Conservation (phyloP, 2,329 filamentous ascomycete genomes). For the Microdochium bolleyi region DNA sequence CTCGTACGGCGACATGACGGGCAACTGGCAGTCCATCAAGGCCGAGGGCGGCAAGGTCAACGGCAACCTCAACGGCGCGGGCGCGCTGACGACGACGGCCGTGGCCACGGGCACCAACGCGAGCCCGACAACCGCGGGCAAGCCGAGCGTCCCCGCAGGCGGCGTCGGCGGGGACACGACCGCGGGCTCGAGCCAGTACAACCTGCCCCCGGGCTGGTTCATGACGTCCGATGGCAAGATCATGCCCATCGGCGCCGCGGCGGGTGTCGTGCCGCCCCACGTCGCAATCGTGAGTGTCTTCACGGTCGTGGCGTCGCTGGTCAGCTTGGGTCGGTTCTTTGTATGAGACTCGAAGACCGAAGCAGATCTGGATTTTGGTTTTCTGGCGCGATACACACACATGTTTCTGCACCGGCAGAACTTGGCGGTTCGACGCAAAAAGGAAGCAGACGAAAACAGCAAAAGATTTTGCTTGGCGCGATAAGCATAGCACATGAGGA, state of each 20-base stretch:
- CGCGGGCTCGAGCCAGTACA: slow-evolving; percentile 41
- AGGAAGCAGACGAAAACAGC: too few species aligned
- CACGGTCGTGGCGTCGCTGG: neutral
- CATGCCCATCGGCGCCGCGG: slow-evolving; percentile 58
- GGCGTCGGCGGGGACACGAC: slow-evolving; percentile 53
- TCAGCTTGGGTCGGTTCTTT: neutral
- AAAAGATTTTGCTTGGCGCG: too few species aligned
- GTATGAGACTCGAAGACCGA: neutral
- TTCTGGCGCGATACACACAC: neutral
- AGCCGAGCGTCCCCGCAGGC: slow-evolving; percentile 61
- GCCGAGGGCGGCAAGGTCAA: slow-evolving; percentile 74
- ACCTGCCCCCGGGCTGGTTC: slow-evolving; percentile 69
- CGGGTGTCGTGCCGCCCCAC: slow-evolving; percentile 22
- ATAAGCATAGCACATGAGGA: too few species aligned
- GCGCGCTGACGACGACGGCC: slow-evolving; percentile 41
- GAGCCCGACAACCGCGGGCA: slow-evolving; percentile 52
- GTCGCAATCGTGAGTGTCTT: neutral
- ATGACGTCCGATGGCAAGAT: slow-evolving; percentile 75
- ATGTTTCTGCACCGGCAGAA: too few species aligned
- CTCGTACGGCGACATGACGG: slow-evolving; percentile 69
- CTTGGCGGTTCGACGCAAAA: too few species aligned
- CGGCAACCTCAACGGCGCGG: slow-evolving; percentile 51
- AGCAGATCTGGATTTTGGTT: neutral
- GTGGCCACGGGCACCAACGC: slow-evolving; percentile 36
- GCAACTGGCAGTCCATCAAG: slow-evolving; percentile 74